Evolutionary conservation across 441 rosid species (phyloP), one percentile per base, ranked within the genome.

Genomic region (Arabidopsis lyrata): DNA sequence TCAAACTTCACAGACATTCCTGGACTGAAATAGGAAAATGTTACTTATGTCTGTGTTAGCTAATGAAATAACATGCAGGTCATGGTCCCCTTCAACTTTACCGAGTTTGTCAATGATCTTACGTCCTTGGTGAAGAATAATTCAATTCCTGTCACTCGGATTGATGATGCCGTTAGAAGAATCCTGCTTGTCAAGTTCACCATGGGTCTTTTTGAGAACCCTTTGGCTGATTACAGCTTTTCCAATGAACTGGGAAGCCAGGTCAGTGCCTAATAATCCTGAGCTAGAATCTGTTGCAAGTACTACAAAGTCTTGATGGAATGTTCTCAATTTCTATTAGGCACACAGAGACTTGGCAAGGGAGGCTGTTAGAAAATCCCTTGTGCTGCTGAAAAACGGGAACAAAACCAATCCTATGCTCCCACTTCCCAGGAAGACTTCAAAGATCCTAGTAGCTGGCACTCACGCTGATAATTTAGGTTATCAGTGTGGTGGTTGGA

Each of bases 171-270:
- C 5, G 96, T 88, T 8, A 76, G 22, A 65, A 85, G 96, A 80
- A 88, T 90, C 78, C 80, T 90, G 77, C 80, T 75, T 29, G 95
- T 92, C 61, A 90, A 92, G 77, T 86, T 90, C 80, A 86, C 77
- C 42, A 79, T 88, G 90, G 95, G 90, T 36, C 91, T 92, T 2
- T 88, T 90, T 82, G 96, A 92, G 74, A 85, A 86, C 54, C 97
- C 96, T 77, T 63, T 90, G 75, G 90, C 93, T 56, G 93, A 92
- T 79, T 42, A 68, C 75, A 88, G 85, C 76, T 78, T 86, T n/a
- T 83, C 77, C 53, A 77, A 78, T 58, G 86, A 87, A 79, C 83
- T 90, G 22, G 97, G 97, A 64, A 85, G 91, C 84, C 85, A 86
- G 87, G 97, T 92, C 20, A 39, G 82, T 14, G 64, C 31, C 47